Conservation (phyloP, 805 yeast genomes). For the Barnettozyma sp. region DNA sequence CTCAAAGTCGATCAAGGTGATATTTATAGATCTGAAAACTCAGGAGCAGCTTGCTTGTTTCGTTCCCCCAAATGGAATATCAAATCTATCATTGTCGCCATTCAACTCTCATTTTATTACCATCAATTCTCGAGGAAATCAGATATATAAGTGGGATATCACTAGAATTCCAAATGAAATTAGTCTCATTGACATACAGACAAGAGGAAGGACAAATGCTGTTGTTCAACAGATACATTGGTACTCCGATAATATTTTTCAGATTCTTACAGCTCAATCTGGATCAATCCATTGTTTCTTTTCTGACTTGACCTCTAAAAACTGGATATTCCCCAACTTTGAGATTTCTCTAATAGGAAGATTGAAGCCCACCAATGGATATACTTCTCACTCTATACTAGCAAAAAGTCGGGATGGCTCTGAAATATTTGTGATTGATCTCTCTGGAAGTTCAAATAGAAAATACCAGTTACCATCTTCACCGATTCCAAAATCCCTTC, state of each 20-base stretch:
- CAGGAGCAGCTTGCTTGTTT: slow-evolving; percentile 36
- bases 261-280: slow-evolving; percentile 45
- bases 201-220: slow-evolving; percentile 58
- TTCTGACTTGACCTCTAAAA: slow-evolving; percentile 11
- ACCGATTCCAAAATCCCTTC: slow-evolving; percentile 23
- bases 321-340: slow-evolving; percentile 23
- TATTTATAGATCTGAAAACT: slow-evolving; percentile 41
- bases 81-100: slow-evolving; percentile 54
- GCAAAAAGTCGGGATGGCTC: slow-evolving; percentile 5
- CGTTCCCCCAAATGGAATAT: slow-evolving; percentile 56
- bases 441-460: slow-evolving; percentile 21
- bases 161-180: slow-evolving; percentile 44
- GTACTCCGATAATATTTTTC: slow-evolving; percentile 37
- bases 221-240: slow-evolving; percentile 45
- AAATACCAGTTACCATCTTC: slow-evolving; percentile 36
- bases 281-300: slow-evolving; percentile 63
- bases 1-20: slow-evolving; percentile 24
- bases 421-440: slow-evolving; percentile 20
- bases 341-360: slow-evolving; percentile 9
- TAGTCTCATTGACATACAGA: slow-evolving; percentile 48
- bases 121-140: slow-evolving; percentile 53
- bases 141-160: slow-evolving; percentile 57
- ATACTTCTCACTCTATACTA: slow-evolving; percentile 1
- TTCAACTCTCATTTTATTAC: slow-evolving; percentile 52
- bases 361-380: neutral